Evolutionary conservation across 2,329 filamentous ascomycete species (phyloP).

Genomic region (Fonsecaea erecta): DNA sequence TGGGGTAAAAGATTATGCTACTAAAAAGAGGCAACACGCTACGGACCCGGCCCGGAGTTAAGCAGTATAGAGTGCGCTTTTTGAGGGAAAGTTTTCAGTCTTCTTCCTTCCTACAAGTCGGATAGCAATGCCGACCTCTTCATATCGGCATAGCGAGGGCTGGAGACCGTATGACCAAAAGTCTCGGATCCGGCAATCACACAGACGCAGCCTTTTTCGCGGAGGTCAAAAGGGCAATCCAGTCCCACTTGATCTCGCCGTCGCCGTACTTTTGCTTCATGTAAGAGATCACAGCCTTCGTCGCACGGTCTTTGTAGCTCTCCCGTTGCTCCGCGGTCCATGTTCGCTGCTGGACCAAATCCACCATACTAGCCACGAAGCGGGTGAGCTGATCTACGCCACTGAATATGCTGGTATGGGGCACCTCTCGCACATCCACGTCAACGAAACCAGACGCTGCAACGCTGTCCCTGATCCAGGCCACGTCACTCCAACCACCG

Average conservation of each 20-base stretch:
- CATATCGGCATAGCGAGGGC: not conserved
- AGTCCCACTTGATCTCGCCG: constrained; percentile 28
- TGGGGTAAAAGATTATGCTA: not conserved
- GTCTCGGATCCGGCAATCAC: not conserved
- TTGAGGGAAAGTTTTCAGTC: not conserved
- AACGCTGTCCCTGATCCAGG: constrained; percentile 15
- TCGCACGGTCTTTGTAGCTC: constrained; percentile 18
- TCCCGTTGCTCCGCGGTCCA: constrained; percentile 29
- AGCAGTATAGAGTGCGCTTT: not conserved
- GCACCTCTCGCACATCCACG: constrained; percentile 12
- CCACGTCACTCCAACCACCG: constrained; percentile 19
- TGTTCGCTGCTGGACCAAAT: constrained; percentile 7
- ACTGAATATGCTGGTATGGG: constrained; percentile 9
- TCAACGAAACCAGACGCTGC: constrained; percentile 20
- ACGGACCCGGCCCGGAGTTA: not conserved
- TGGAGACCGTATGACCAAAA: not conserved
- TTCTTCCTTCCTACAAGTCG: not conserved
- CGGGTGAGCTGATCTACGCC: constrained; percentile 14
- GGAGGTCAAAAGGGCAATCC: constrained; percentile 41
- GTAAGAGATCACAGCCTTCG: constrained; percentile 20
- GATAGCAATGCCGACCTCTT: not conserved
- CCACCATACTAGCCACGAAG: constrained; percentile 18
- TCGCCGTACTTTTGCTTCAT: constrained; percentile 29
- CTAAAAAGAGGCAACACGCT: not conserved
- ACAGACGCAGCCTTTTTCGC: constrained; percentile 38